phyloP scores from a whole-genome alignment of 1,139 yeast genomes.

The Blastobotrys illinoisensis region DNA sequence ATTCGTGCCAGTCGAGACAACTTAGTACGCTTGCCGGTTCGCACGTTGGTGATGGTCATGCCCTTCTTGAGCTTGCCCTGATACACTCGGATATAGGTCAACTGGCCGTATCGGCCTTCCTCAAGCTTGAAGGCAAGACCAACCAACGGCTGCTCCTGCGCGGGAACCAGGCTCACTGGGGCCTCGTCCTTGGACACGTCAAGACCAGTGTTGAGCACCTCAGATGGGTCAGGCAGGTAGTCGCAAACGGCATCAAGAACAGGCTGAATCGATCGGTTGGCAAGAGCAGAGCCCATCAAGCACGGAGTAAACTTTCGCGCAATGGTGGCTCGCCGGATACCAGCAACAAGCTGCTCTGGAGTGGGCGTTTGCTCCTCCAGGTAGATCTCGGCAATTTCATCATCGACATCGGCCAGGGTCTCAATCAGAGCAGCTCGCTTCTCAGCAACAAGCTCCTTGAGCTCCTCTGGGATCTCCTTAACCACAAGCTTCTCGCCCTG shows the following conservation, averaged over 20 bases:
- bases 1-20: conserved; percentile 94
- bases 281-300: conserved; percentile 96
- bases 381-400: conserved; percentile 88
- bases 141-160: conserved; percentile 74
- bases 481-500: conserved; percentile 76
- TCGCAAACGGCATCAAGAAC: conserved; percentile 96
- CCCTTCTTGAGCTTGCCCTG: conserved; percentile 95
- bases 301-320: conserved; percentile 97
- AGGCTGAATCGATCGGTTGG: conserved; percentile 91
- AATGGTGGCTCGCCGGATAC: conserved; percentile 94
- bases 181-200: conserved; percentile 67
- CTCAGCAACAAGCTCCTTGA: conserved; percentile 72
- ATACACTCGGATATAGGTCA: conserved; percentile 92
- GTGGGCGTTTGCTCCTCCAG: conserved; percentile 88
- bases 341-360: conserved; percentile 71
- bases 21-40: conserved; percentile 90
- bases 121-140: conserved; percentile 97
- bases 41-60: conserved; percentile 78
- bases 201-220: conserved; percentile 82
- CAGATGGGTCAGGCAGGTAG: conserved; percentile 91
- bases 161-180: conserved; percentile 70
- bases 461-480: conserved; percentile 66
- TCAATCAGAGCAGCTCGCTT: conserved; percentile 81
- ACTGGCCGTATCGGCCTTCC: conserved; percentile 97
- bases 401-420: conserved; percentile 95